A percentile compares a stretch with the other conserved stretches of the same genome.
Conservation (phyloP, 2,329 filamentous ascomycete genomes). For the Verticillium albo-atrum region DNA sequence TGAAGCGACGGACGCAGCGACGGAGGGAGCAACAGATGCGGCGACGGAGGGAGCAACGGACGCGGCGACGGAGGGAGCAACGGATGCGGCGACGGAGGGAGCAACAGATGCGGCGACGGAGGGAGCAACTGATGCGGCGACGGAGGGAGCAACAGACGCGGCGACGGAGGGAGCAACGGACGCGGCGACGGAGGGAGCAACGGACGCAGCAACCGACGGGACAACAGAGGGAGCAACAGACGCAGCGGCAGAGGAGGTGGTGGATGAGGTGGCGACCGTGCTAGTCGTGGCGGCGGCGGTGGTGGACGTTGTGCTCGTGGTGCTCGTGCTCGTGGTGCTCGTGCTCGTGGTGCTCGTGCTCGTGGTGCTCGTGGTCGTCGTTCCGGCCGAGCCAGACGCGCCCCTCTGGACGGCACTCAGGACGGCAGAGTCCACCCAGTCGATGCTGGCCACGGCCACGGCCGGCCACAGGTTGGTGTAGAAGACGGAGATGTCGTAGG, state of each 20-base stretch:
- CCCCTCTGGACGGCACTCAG: conserved; percentile 8
- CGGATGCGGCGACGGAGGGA: not conserved
- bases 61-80: too few species aligned
- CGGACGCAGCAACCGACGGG: not conserved
- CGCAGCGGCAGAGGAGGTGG: not conserved
- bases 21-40: not conserved
- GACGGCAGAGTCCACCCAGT: conserved; percentile 31
- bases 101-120: too few species aligned
- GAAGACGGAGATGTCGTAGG: conserved; percentile 27
- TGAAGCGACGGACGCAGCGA: too few species aligned
- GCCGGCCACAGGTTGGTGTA: conserved; percentile 27
- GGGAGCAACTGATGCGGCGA: not conserved
- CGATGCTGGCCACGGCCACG: conserved; percentile 23
- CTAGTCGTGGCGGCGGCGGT: not conserved
- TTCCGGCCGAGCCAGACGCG: not conserved
- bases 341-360: not conserved
- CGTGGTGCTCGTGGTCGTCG: not conserved
- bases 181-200: not conserved
- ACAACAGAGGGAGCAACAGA: not conserved
- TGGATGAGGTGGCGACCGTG: not conserved
- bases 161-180: not conserved
- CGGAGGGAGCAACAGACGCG: not conserved
- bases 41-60: not conserved
- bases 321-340: not conserved
- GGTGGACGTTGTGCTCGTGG: not conserved